Percentiles rank a stretch among this genome's conserved stretches.
Evolutionary conservation across 2,329 filamentous ascomycete genomes (phyloP).

Genomic region (Cladophialophora immunda): DNA sequence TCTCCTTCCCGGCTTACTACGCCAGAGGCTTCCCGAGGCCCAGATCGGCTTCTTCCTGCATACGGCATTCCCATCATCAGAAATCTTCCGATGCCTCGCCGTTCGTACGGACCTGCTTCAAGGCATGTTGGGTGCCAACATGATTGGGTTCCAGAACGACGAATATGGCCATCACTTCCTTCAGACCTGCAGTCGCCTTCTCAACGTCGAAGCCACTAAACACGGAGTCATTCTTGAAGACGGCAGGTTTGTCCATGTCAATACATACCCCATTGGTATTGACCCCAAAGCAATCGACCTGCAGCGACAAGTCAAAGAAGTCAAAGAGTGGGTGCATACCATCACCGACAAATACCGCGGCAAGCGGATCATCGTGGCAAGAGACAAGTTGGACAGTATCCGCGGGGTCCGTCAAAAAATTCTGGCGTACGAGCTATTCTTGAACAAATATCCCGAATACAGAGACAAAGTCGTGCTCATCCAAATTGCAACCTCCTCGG

Average conservation of each 20-base stretch:
- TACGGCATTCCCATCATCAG: conserved; percentile 93
- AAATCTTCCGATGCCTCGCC: conserved; percentile 91
- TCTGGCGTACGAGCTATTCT: conserved; percentile 88
- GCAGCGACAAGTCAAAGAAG: conserved; percentile 75
- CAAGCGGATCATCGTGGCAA: conserved; percentile 89
- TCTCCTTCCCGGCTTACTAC: conserved; percentile 86
- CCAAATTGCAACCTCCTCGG: conserved; percentile 90
- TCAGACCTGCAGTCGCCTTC: conserved; percentile 90
- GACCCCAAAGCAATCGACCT: conserved; percentile 78
- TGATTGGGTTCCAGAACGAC: conserved; percentile 91
- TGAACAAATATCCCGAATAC: conserved; percentile 93
- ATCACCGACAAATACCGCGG: conserved; percentile 85
- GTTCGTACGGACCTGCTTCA: conserved; percentile 86
- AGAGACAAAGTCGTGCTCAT: conserved; percentile 86
- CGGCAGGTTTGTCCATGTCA: conserved; percentile 84
- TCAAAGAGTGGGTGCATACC: conserved; percentile 78
- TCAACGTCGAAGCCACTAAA: conserved; percentile 87
- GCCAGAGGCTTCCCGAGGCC: conserved; percentile 84
- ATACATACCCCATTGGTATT: conserved; percentile 87
- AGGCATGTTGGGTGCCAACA: conserved; percentile 90
- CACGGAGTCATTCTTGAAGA: conserved; percentile 91
- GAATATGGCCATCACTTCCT: conserved; percentile 95
- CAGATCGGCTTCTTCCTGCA: conserved; percentile 97
- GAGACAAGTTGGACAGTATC: conserved; percentile 93
- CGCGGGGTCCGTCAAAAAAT: conserved; percentile 94